Base-by-base conservation (phyloP, 2,329 filamentous ascomycete genomes). In the Aspergillus japonicus region DNA sequence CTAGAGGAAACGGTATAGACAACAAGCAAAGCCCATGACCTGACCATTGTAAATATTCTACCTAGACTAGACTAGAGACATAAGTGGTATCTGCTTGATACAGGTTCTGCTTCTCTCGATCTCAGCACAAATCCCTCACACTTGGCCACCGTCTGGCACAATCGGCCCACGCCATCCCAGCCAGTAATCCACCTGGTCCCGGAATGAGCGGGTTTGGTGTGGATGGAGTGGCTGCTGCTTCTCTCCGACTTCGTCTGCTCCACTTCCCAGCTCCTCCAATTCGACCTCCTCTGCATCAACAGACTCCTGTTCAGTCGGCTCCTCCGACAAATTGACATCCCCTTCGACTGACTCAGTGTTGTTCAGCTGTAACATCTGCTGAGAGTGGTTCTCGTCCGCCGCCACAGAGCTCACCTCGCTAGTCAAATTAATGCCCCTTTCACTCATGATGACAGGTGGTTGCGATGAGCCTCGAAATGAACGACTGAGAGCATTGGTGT, bases 151-250 rank as follows among this genome's bases (percentile, higher is more conserved):
- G 11, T 39, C 24, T n/a, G 35, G 12, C 14, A n/a, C 21, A 48
- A 64, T 33, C 12, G 71, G 72, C 1, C 72, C 73, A 23, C 58
- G 63, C 73, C 73, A 75, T 21, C 73, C 73, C 42, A 75, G 65
- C 44, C 69, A 60, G 42, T 74, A 72, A 56, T 75, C 73, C 14
- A 75, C 56, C 5, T 55, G 67, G 50, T 75, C 73, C 31, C 71
- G 66, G 19, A 71, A 50, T 47, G 54, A 31, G 61, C 54, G 33
- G 26, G 19, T 7, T 24, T 16, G 49, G 47, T 21, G n/a, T 42
- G 21, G 23, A 21, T 19, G 31, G 11, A n/a, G 29, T 39, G 42
- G 21, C n/a, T 53, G 42, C 24, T 50, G 48, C 12, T 19, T 16
- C 11, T 54, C 29, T 44, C 35, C 19, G 11, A 26, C 16, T 5